phyloP scores from a whole-genome alignment of 2,329 filamentous ascomycete species.

The Verticillium albo-atrum region DNA sequence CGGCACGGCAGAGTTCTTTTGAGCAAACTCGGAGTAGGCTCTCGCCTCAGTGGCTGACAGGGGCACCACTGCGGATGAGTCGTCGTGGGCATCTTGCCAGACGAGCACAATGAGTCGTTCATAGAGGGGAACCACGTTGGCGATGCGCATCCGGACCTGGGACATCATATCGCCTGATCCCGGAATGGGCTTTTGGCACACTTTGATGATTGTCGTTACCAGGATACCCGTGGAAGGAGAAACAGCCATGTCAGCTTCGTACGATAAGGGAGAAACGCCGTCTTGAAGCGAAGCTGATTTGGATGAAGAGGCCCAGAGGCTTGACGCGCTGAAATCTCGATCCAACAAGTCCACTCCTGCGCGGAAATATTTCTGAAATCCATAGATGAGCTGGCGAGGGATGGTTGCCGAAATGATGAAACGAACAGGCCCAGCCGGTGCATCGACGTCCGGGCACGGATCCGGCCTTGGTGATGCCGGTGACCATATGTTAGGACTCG shows the following conservation, averaged over 20 bases:
- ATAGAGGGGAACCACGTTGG: conserved; percentile 53
- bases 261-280: conserved; percentile 15
- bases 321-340: conserved; percentile 44
- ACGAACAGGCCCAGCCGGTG: conserved; percentile 13
- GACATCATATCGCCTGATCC: conserved; percentile 28
- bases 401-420: conserved; percentile 49
- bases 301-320: not conserved
- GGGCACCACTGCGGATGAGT: conserved; percentile 27
- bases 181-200: conserved; percentile 68
- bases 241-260: conserved; percentile 69
- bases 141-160: conserved; percentile 51
- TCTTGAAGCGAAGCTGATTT: not conserved
- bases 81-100: conserved; percentile 44
- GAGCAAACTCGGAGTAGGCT: conserved; percentile 44
- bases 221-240: conserved; percentile 67
- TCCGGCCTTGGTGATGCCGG: not conserved
- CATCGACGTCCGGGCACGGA: conserved; percentile 11
- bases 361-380: conserved; percentile 40
- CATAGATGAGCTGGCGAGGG: conserved; percentile 42
- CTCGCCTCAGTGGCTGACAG: conserved; percentile 35
- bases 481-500: not conserved
- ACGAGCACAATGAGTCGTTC: conserved; percentile 65
- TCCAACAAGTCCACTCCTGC: conserved; percentile 52
- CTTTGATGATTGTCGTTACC: conserved; percentile 64
- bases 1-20: conserved; percentile 6